Percentiles rank a stretch among this genome's conserved stretches.
These are phyloP conservation scores for Fusarium beomiforme DNA, from an alignment of 2,329 filamentous ascomycete genomes.

Conservation along the genomic window DNA sequence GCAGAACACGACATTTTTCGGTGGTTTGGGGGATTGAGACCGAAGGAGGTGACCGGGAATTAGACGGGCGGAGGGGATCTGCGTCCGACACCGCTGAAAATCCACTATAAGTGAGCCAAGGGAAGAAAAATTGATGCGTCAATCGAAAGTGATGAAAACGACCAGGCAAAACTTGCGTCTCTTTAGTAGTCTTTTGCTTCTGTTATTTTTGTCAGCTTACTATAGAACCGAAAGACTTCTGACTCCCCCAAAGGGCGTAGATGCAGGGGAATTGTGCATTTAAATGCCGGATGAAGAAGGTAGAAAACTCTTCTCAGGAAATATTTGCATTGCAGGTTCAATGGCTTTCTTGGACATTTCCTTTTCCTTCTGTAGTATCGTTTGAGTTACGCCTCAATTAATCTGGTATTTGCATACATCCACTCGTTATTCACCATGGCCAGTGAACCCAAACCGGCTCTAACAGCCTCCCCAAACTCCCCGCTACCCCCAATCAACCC, in stretches of 20 bases:
- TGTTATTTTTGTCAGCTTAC: no score
- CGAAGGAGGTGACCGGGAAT: slow-evolving; percentile 4
- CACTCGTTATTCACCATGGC: slow-evolving; percentile 1
- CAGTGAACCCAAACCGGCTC: slow-evolving; percentile 12
- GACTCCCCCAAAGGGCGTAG: no score
- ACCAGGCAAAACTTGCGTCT: no score
- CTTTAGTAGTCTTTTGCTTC: no score
- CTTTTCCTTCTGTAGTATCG: background rate
- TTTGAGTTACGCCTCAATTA: background rate
- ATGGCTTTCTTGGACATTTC: background rate
- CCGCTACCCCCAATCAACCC: background rate
- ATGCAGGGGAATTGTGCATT: background rate
- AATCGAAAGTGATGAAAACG: no score
- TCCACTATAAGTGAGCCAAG: background rate
- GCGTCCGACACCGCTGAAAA: slow-evolving; percentile 30
- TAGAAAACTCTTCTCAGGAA: background rate
- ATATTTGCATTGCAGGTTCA: background rate
- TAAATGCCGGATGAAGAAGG: background rate
- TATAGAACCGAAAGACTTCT: no score
- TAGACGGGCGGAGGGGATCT: background rate
- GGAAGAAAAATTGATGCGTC: background rate
- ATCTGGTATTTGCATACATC: background rate
- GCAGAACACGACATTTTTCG: slow-evolving; percentile 15
- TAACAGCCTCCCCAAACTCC: background rate
- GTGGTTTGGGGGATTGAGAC: background rate